These are phyloP conservation scores for Arthrobotrys sinensis DNA, from an alignment of 2,329 filamentous ascomycete species.

Conservation along the genomic window DNA sequence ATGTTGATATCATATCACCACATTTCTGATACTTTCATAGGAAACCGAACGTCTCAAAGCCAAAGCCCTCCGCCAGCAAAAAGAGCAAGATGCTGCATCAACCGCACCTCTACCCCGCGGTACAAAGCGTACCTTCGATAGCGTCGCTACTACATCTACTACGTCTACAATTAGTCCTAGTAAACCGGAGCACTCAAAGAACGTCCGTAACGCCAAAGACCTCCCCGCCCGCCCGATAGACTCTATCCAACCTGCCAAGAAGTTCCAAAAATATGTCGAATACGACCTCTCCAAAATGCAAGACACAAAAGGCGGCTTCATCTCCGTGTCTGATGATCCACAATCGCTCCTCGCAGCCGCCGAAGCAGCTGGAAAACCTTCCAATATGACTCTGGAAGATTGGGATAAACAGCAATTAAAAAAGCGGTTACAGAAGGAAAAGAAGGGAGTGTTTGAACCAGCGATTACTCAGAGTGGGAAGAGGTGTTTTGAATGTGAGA, in stretches of 20 bases:
- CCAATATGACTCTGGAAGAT: slow-evolving; percentile 89
- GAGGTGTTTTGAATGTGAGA: slow-evolving; percentile 86
- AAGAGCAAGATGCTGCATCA: slow-evolving; percentile 76
- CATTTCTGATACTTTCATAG: slow-evolving; percentile 68
- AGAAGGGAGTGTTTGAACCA: slow-evolving; percentile 88
- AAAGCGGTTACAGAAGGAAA: slow-evolving; percentile 77
- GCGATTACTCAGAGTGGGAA: slow-evolving; percentile 79
- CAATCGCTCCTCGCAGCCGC: slow-evolving; percentile 76
- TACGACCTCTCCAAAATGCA: slow-evolving; percentile 99
- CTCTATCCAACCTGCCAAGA: slow-evolving; percentile 81
- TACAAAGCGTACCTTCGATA: slow-evolving; percentile 80
- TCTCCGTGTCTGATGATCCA: slow-evolving; percentile 92
- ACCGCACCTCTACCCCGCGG: slow-evolving; percentile 72
- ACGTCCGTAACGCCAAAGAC: slow-evolving; percentile 60
- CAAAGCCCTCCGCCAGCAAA: slow-evolving; percentile 82
- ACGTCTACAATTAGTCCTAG: slow-evolving; percentile 73
- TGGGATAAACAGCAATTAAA: slow-evolving; percentile 89
- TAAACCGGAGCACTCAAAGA: slow-evolving; percentile 62
- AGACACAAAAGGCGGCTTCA: slow-evolving; percentile 95
- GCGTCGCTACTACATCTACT: slow-evolving; percentile 72
- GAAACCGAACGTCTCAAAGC: slow-evolving; percentile 90
- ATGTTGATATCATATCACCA: not conserved
- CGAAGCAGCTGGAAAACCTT: slow-evolving; percentile 78
- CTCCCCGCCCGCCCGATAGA: slow-evolving; percentile 65
- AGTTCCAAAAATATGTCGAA: slow-evolving; percentile 94